phyloP scores from a whole-genome alignment of 805 yeast species.

The Hemisphaericaspora nanyangensis region DNA sequence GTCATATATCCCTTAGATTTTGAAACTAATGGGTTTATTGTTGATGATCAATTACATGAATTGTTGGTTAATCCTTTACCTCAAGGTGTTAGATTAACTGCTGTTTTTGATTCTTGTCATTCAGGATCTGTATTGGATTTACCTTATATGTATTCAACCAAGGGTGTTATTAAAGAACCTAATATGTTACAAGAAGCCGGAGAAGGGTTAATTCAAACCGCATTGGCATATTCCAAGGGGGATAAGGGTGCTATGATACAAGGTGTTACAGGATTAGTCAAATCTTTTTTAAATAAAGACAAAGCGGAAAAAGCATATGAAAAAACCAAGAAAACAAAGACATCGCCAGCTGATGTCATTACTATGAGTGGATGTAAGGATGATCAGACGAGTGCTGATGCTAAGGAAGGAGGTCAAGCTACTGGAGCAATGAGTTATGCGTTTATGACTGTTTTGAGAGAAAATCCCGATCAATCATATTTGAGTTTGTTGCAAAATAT shows the following conservation, averaged over 20 bases:
- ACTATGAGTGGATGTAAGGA: constrained; percentile 81
- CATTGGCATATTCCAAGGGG: constrained; percentile 57
- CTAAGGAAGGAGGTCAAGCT: constrained; percentile 62
- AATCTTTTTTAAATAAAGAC: constrained; percentile 17
- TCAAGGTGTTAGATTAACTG: constrained; percentile 73
- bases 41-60: constrained; percentile 73
- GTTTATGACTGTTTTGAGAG: constrained; percentile 58
- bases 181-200: constrained; percentile 75
- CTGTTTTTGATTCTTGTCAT: constrained; percentile 82
- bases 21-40: constrained; percentile 59
- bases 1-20: constrained; percentile 73
- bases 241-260: constrained; percentile 43
- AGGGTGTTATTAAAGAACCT: constrained; percentile 80
- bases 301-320: constrained; percentile 25
- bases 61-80: constrained; percentile 66
- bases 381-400: constrained; percentile 76
- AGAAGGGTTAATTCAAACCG: constrained; percentile 55
- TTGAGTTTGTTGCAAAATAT: constrained; percentile 66
- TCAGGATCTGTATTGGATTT: constrained; percentile 80
- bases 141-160: constrained; percentile 77
- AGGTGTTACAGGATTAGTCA: constrained; percentile 29
- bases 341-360: constrained; percentile 74
- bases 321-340: constrained; percentile 49
- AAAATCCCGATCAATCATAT: constrained; percentile 65
- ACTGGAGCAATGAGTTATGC: constrained; percentile 89